Evolutionary conservation across 768 basidiomycete species (phyloP), one percentile per base, ranked within the genome.

Genomic region (Kwoniella heveanensis): DNA sequence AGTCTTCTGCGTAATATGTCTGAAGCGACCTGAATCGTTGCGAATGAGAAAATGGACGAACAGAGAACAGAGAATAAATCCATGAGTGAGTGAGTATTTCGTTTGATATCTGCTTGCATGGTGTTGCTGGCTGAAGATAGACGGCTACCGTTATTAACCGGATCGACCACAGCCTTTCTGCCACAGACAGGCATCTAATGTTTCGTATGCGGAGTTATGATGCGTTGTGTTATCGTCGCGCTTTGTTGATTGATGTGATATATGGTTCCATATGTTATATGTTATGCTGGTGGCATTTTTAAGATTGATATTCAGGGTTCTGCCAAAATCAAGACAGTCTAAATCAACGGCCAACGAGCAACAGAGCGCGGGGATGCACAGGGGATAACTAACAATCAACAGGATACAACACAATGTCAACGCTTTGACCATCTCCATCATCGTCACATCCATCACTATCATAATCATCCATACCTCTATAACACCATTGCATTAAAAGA

Each of bases 301-400:
- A 44, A 44, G 39, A 44, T 44, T 44, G 39, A 44, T 44, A 44
- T 44, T 44, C 39, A 44, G 39, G 39, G 39, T 44, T 13, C 39
- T 44, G 15, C 3, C 8, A 44, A 44, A 44, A 44, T 44, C 39
- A 44, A 44, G 39, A 44, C 39, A 19, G 15, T 17, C 39, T 44
- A 44, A 19, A 9, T 4, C 17, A 9, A 44, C 39, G 6, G 10
- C 9, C 39, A 44, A 44, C n/a, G n/a, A n/a, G n/a, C n/a, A n/a
- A n/a, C n/a, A n/a, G n/a, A n/a, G n/a, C n/a, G n/a, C n/a, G n/a
- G n/a, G n/a, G n/a, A n/a, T n/a, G n/a, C n/a, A n/a, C n/a, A n/a
- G n/a, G n/a, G n/a, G n/a, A n/a, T n/a, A n/a, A 44, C 10, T 17
- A 44, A 44, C 17, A 19, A 44, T 44, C 4, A 5, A 44, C 17